These are phyloP conservation scores for Saccharum officinarum DNA, from an alignment of 176 grass and related monocot species.

Conservation along the genomic window DNA sequence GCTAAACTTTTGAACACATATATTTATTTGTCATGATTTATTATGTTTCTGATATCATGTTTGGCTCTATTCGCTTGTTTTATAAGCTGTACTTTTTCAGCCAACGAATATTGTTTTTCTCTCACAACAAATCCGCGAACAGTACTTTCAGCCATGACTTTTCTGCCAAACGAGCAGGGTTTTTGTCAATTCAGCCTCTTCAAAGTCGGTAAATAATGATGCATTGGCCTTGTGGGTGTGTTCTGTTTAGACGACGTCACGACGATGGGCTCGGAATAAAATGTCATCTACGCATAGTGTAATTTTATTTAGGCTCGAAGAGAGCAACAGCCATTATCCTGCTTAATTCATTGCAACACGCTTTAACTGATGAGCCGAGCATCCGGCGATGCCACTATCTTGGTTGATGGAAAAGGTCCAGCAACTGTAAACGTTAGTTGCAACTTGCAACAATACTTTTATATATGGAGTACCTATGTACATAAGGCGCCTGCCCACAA, in stretches of 20 bases:
- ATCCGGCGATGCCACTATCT: neutral
- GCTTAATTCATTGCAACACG: neutral
- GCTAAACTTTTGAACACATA: neutral
- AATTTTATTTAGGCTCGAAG: neutral
- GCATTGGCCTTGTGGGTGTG: too few species aligned
- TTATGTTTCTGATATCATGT: neutral
- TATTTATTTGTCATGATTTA: neutral
- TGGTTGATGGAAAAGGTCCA: neutral
- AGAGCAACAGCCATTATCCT: neutral
- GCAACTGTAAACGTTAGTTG: neutral
- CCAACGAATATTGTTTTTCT: too few species aligned
- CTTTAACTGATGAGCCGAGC: neutral
- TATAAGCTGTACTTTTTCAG: too few species aligned
- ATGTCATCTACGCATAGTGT: too few species aligned
- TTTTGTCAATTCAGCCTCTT: too few species aligned
- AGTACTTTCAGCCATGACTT: too few species aligned
- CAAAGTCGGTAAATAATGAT: too few species aligned
- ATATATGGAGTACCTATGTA: conserved; percentile 2
- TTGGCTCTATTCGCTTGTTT: too few species aligned
- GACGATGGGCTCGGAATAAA: too few species aligned
- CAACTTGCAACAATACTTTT: neutral
- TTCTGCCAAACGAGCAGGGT: too few species aligned
- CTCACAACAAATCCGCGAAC: too few species aligned
- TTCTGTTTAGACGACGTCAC: too few species aligned
- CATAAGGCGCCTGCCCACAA: conserved; percentile 4